phyloP scores from a whole-genome alignment of 2,329 filamentous ascomycete genomes.

The Sarocladiaceae sp. region DNA sequence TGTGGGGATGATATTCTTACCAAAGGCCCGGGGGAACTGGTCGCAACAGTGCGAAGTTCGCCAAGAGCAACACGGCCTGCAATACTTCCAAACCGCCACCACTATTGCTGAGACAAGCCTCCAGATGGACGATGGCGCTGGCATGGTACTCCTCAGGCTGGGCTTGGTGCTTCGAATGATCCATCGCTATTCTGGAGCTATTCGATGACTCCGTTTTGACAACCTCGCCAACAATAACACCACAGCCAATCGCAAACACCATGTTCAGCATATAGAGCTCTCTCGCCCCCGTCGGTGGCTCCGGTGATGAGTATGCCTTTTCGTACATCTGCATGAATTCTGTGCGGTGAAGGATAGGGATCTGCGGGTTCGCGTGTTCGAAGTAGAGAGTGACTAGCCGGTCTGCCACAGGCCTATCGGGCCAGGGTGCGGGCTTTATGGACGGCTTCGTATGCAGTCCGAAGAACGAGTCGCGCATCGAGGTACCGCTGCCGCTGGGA shows the following conservation, averaged over 20 bases:
- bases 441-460: conserved; percentile 88
- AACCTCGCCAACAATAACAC: conserved; percentile 74
- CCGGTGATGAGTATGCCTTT: conserved; percentile 65
- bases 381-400: conserved; percentile 81
- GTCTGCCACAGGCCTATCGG: conserved; percentile 65
- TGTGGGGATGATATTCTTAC: conserved; percentile 31
- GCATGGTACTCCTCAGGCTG: conserved; percentile 96
- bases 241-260: conserved; percentile 91
- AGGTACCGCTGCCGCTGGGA: conserved; percentile 49
- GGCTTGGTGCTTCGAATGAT: conserved; percentile 36
- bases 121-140: conserved; percentile 85
- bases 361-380: conserved; percentile 92
- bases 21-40: conserved; percentile 90
- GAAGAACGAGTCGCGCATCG: conserved; percentile 94
- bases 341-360: conserved; percentile 80
- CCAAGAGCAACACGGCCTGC: conserved; percentile 85
- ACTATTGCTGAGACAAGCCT: conserved; percentile 76
- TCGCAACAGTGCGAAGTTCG: conserved; percentile 83
- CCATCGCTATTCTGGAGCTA: conserved; percentile 22
- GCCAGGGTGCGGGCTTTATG: conserved; percentile 80
- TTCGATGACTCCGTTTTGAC: conserved; percentile 40
- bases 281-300: conserved; percentile 61
- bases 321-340: conserved; percentile 90
- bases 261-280: conserved; percentile 96
- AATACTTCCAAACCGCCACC: conserved; percentile 89